Evolutionary conservation across 2,329 filamentous ascomycete genomes (phyloP).

Genomic region (Stagonosporopsis chrysanthemi): DNA sequence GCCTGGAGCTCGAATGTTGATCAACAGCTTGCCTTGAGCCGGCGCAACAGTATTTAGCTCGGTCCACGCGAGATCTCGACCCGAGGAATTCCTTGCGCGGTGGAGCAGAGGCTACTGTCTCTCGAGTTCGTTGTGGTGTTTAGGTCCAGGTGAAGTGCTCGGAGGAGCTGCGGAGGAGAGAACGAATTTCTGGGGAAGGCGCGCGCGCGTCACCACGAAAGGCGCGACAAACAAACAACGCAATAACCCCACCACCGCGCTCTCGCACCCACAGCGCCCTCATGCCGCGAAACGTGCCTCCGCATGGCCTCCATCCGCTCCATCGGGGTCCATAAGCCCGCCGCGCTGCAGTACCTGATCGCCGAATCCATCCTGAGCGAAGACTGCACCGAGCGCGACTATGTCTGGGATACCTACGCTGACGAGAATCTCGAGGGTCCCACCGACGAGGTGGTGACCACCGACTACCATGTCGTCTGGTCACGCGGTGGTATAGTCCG

Average conservation of each 20-base stretch:
- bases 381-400: constrained; percentile 70
- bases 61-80: not conserved
- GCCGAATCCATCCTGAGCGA: constrained; percentile 77
- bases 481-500: constrained; percentile 84
- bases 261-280: constrained; percentile 21
- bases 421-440: constrained; percentile 53
- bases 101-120: not conserved
- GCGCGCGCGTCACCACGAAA: constrained; percentile 33
- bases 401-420: constrained; percentile 75
- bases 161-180: constrained; percentile 24
- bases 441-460: constrained; percentile 83
- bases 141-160: constrained; percentile 16
- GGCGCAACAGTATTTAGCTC: not conserved
- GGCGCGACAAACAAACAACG: constrained; percentile 28
- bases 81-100: not conserved
- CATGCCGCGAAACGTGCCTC: constrained; percentile 42
- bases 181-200: constrained; percentile 18
- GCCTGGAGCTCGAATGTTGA: not conserved
- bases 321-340: constrained; percentile 87
- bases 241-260: constrained; percentile 18
- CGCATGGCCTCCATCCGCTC: constrained; percentile 90
- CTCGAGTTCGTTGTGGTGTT: not conserved
- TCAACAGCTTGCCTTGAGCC: not conserved
- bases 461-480: constrained; percentile 82
- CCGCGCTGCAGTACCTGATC: constrained; percentile 82